Conservation (phyloP, 352 stramenopile species). For the Globisporangium takayamanum region DNA sequence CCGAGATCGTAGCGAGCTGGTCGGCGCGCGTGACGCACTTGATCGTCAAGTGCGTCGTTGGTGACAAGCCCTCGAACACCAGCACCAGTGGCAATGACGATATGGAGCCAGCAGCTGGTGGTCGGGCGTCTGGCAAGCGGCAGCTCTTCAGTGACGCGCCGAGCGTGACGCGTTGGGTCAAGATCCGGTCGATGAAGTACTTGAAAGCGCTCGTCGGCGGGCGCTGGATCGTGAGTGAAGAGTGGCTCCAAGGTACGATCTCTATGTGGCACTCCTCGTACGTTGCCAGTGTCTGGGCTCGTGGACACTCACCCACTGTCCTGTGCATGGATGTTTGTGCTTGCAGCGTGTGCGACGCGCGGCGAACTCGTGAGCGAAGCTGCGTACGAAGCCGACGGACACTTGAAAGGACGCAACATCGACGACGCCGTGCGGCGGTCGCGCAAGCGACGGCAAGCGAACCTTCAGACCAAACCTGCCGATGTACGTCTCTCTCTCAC, state of each 20-base stretch:
- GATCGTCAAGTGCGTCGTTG: constrained; percentile 72
- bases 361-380: constrained; percentile 35
- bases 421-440: constrained; percentile 46
- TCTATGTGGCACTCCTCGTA: background rate
- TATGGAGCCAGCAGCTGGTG: constrained; percentile 10
- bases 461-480: constrained; percentile 19
- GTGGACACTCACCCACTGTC: constrained; percentile 3
- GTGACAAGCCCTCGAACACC: constrained; percentile 19
- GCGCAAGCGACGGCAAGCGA: constrained; percentile 31
- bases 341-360: constrained; percentile 29
- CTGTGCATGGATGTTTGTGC: background rate
- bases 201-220: constrained; percentile 73
- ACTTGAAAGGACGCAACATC: constrained; percentile 49
- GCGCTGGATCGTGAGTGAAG: constrained; percentile 80
- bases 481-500: constrained; percentile 4
- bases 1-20: constrained; percentile 47
- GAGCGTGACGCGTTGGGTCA: constrained; percentile 53
- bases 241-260: constrained; percentile 59
- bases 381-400: constrained; percentile 51
- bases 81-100: constrained; percentile 7
- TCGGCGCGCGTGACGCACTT: constrained; percentile 67
- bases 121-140: constrained; percentile 25
- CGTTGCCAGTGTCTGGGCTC: background rate
- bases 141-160: constrained; percentile 34
- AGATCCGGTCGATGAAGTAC: constrained; percentile 83